Percentiles rank a stretch among this genome's conserved stretches.
phyloP scores from a whole-genome alignment of 305 asterid species.

The Lippia alba region DNA sequence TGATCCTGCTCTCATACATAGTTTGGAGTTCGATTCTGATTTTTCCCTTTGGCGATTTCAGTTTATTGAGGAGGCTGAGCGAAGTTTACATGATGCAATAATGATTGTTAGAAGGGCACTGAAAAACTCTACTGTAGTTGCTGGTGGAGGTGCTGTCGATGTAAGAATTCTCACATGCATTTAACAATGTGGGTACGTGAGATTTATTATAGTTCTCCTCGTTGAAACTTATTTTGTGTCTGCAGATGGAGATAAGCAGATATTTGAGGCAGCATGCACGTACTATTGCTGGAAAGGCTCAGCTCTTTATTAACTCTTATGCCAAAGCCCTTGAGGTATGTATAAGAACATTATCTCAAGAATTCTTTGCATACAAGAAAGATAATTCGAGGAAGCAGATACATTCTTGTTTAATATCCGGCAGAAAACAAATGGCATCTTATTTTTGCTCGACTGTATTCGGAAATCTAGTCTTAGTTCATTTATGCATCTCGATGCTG shows the following conservation, averaged over 20 bases:
- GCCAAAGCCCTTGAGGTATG: slow-evolving; percentile 98
- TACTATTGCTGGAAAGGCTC: slow-evolving; percentile 92
- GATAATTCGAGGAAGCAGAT: slow-evolving; percentile 9
- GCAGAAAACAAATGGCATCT: not conserved
- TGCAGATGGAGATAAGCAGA: slow-evolving; percentile 97
- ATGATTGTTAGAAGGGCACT: slow-evolving; percentile 94
- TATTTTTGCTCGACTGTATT: not conserved
- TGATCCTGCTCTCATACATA: slow-evolving; percentile 16
- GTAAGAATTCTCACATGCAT: slow-evolving; percentile 52
- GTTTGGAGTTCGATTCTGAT: slow-evolving; percentile 34
- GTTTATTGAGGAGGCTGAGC: slow-evolving; percentile 95
- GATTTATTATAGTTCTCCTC: not conserved
- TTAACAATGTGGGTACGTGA: slow-evolving; percentile 12
- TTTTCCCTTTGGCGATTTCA: slow-evolving; percentile 41
- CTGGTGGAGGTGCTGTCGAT: slow-evolving; percentile 99
- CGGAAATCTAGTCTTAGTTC: not conserved
- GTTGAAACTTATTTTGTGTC: slow-evolving; percentile 21
- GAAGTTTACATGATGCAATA: slow-evolving; percentile 87
- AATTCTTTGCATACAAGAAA: not conserved
- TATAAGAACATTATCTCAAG: not conserved
- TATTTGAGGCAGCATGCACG: slow-evolving; percentile 98
- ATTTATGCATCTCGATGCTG: not conserved
- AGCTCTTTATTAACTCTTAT: slow-evolving; percentile 92
- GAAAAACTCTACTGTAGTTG: slow-evolving; percentile 92
- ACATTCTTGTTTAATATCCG: not conserved